These are phyloP conservation scores for Orbilia oligospora DNA, from an alignment of 2,329 filamentous ascomycete genomes.

Conservation along the genomic window DNA sequence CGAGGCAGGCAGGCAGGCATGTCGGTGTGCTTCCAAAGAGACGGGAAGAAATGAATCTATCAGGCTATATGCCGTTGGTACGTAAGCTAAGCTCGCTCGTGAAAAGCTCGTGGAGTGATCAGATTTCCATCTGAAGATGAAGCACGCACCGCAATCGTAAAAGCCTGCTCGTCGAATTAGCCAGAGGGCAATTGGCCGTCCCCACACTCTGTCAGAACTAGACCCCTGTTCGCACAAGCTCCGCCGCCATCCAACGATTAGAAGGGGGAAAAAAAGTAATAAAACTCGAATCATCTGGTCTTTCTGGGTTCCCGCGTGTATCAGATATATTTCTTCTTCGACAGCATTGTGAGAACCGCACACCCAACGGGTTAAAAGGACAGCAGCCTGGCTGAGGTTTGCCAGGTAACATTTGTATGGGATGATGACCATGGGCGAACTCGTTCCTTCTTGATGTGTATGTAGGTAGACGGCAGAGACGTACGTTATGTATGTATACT, in stretches of 20 bases:
- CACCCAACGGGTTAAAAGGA: conserved; percentile 36
- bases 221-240: conserved; percentile 51
- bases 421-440: conserved; percentile 11
- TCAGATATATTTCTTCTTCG: conserved; percentile 59
- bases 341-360: conserved; percentile 12
- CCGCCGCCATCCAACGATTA: conserved; percentile 41
- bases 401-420: conserved; percentile 11
- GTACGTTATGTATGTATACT: background rate
- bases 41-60: conserved; percentile 37
- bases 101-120: conserved; percentile 40
- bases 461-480: conserved; percentile 25
- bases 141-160: conserved; percentile 38
- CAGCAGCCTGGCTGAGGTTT: conserved; percentile 41
- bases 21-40: conserved; percentile 25
- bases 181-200: conserved; percentile 47
- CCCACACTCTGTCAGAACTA: conserved; percentile 60
- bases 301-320: conserved; percentile 51
- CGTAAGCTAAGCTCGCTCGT: conserved; percentile 39
- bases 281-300: conserved; percentile 56
- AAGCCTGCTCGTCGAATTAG: conserved; percentile 41
- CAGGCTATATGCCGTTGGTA: conserved; percentile 55
- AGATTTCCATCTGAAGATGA: conserved; percentile 53
- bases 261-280: conserved; percentile 4
- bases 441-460: conserved; percentile 6
- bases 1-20: conserved; percentile 17